Conservation (phyloP, 176 grass and related monocot genomes). For the Cocos nucifera region DNA sequence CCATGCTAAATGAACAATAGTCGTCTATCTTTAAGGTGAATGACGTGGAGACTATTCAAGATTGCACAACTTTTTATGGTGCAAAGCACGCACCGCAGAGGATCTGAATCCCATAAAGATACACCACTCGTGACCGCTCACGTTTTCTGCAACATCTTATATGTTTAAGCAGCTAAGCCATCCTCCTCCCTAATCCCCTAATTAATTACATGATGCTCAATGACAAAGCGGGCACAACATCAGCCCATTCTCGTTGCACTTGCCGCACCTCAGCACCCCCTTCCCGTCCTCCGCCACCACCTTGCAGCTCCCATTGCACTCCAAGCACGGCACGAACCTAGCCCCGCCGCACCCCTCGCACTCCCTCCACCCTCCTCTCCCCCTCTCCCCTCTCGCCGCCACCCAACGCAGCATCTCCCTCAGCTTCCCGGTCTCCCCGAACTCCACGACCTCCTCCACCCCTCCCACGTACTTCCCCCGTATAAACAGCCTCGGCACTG, state of each 20-base stretch:
- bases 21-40: too few relatives aligned
- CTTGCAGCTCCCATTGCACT: slow-evolving; percentile 82
- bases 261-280: slow-evolving; percentile 40
- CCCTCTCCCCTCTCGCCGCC: slow-evolving; percentile 31
- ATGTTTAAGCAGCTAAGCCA: too few relatives aligned
- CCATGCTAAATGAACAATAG: too few relatives aligned
- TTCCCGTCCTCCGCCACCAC: slow-evolving; percentile 26
- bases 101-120: too few relatives aligned
- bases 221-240: slow-evolving; percentile 86
- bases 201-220: slow-evolving; percentile 3
- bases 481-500: slow-evolving; percentile 65
- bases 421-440: slow-evolving; percentile 56
- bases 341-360: slow-evolving; percentile 77
- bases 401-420: slow-evolving; percentile 73
- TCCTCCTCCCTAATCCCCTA: too few relatives aligned
- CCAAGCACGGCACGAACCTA: slow-evolving; percentile 72
- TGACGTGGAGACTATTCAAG: too few relatives aligned
- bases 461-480: slow-evolving; percentile 78
- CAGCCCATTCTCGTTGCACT: slow-evolving; percentile 90
- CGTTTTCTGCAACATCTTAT: too few relatives aligned
- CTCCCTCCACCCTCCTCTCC: slow-evolving; percentile 41
- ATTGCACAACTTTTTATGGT: too few relatives aligned
- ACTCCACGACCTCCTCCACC: slow-evolving; percentile 35
- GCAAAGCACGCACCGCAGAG: too few relatives aligned
- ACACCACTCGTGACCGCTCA: too few relatives aligned